Conservation (phyloP, 345 rosid genomes). For the Salix koriyanagi region DNA sequence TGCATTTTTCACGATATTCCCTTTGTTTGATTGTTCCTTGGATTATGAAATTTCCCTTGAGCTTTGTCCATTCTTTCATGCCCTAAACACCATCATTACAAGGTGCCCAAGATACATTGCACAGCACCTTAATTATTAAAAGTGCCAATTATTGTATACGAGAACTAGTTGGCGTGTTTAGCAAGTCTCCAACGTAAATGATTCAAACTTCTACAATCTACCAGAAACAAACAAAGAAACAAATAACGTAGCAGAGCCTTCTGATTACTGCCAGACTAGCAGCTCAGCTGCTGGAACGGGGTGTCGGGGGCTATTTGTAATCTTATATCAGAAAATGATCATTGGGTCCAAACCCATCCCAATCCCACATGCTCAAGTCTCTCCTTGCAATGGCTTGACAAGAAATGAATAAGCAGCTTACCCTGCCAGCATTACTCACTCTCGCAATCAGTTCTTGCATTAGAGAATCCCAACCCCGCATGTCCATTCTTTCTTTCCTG, state of each 20-base stretch:
- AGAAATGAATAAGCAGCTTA: conserved; percentile 2
- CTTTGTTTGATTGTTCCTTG: not conserved
- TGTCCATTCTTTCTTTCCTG: not conserved
- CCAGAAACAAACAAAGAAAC: not conserved
- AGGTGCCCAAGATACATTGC: not conserved
- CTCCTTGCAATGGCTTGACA: conserved; percentile 6
- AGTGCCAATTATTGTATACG: not conserved
- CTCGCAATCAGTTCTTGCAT: not conserved
- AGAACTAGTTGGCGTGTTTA: not conserved
- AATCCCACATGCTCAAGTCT: conserved; percentile 12
- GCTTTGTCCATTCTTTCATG: not conserved
- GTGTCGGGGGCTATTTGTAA: not conserved
- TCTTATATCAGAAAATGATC: not conserved
- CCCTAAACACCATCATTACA: not conserved
- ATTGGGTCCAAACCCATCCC: conserved; percentile 6
- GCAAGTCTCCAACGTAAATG: not conserved
- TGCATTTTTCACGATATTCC: too few relatives aligned
- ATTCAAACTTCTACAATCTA: not conserved
- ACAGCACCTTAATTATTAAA: not conserved
- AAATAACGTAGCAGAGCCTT: not conserved
- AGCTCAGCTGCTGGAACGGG: not conserved
- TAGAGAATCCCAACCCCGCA: conserved; percentile 2
- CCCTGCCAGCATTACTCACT: conserved; percentile 1
- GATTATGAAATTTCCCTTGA: not conserved
- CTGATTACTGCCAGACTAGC: not conserved